Conservation (phyloP, 2,329 filamentous ascomycete genomes). For the Colletotrichum spaethianum region DNA sequence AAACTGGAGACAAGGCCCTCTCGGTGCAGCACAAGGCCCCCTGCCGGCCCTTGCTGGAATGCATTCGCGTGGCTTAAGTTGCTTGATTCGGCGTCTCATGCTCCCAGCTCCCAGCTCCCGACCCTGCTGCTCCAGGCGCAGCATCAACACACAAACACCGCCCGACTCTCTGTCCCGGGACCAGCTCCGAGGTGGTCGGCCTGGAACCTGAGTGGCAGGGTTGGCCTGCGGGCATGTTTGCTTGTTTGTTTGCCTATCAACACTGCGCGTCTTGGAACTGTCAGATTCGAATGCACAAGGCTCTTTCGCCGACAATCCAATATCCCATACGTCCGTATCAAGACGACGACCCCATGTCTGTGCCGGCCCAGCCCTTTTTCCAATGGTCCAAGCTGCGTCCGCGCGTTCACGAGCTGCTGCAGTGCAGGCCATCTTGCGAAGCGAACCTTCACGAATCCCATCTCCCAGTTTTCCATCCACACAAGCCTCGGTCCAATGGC, state of each 20-base stretch:
- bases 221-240: background rate
- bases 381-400: background rate
- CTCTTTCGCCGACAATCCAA: slow-evolving; percentile 6
- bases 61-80: slow-evolving; percentile 13
- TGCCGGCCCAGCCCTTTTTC: background rate
- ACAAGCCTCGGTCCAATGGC: slow-evolving; percentile 21
- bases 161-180: background rate
- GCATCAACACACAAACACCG: background rate
- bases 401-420: background rate
- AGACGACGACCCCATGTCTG: background rate
- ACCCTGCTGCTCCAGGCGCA: background rate
- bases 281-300: slow-evolving; percentile 20
- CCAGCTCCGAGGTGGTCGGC: slow-evolving; percentile 1
- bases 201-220: background rate
- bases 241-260: slow-evolving; percentile 16
- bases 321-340: slow-evolving; percentile 32
- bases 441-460: slow-evolving; percentile 17
- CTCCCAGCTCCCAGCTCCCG: background rate
- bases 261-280: slow-evolving; percentile 8
- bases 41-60: slow-evolving; percentile 7
- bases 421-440: background rate
- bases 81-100: slow-evolving; percentile 19
- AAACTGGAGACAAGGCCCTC: background rate
- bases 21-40: slow-evolving; percentile 5
- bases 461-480: slow-evolving; percentile 10